Evolutionary conservation across 306 rosid species (phyloP).

Genomic region (Argentina anserina): DNA sequence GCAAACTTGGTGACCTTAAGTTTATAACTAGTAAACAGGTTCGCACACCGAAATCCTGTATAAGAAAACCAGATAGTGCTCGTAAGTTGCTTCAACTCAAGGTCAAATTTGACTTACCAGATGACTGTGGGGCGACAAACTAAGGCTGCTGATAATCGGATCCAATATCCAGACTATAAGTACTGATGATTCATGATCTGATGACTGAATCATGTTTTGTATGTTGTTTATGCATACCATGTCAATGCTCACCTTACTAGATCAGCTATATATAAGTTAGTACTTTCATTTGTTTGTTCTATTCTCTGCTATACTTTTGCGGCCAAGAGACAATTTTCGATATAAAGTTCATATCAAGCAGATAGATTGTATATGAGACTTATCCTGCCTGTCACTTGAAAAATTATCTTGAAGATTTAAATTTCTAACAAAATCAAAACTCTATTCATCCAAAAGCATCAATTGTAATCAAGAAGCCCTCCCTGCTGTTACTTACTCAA

Average conservation of each 20-base stretch:
- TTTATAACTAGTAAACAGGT: background rate
- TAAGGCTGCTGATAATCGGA: background rate
- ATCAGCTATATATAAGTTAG: background rate
- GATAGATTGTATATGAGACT: background rate
- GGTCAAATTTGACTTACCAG: constrained; percentile 36
- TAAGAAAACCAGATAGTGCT: constrained; percentile 39
- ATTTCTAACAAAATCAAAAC: background rate
- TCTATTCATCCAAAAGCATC: constrained; percentile 32
- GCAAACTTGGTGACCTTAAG: background rate
- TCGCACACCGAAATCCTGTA: constrained; percentile 38
- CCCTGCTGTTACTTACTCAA: constrained; percentile 26
- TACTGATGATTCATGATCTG: background rate
- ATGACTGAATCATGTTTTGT: background rate
- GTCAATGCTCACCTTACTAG: constrained; percentile 3
- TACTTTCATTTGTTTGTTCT: background rate
- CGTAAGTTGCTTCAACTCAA: constrained; percentile 30
- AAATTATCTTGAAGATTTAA: background rate
- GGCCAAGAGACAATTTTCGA: background rate
- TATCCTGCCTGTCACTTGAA: background rate
- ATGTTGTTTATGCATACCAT: constrained; percentile 3
- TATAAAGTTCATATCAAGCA: background rate
- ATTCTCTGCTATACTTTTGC: constrained; percentile 1
- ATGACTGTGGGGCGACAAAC: constrained; percentile 1
- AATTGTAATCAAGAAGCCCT: constrained; percentile 41
- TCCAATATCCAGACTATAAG: background rate